Conservation (phyloP, 768 basidiomycete genomes). For the Lyophyllum shimeji region DNA sequence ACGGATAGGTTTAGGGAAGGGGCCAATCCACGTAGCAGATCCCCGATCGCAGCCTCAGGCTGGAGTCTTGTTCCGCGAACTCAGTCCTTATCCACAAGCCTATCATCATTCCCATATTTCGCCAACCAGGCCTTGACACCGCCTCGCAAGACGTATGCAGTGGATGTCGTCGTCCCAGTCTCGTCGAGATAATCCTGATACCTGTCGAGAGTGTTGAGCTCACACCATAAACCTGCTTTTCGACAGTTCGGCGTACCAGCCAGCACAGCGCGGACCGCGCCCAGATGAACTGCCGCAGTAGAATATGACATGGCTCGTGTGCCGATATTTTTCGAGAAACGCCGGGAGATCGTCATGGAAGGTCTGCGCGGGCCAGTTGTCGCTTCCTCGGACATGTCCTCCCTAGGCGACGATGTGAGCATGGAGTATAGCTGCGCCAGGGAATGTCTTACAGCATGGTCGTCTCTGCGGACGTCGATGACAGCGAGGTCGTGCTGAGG, state of each 20-base stretch:
- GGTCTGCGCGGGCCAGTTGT: constrained; percentile 47
- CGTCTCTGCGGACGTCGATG: constrained; percentile 50
- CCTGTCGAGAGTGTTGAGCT: constrained; percentile 27
- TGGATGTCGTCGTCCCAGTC: constrained; percentile 28
- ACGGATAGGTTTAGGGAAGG: too few species aligned
- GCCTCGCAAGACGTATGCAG: constrained; percentile 41
- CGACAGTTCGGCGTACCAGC: constrained; percentile 39
- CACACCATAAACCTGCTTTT: too few species aligned
- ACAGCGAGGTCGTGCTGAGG: constrained; percentile 33
- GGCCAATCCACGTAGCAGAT: too few species aligned
- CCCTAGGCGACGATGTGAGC: constrained; percentile 33
- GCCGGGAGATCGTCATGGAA: constrained; percentile 44
- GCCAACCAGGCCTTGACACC: constrained; percentile 42
- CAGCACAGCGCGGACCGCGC: constrained; percentile 53
- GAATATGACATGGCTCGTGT: constrained; percentile 46
- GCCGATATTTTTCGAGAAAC: constrained; percentile 41
- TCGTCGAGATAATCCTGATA: constrained; percentile 48
- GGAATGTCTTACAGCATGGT: constrained; percentile 40
- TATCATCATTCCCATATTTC: constrained; percentile 29
- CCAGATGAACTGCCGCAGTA: constrained; percentile 54
- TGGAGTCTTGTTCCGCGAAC: too few species aligned
- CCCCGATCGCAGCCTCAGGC: too few species aligned
- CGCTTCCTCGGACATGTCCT: constrained; percentile 52
- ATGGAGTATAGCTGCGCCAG: neutral
- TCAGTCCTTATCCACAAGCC: constrained; percentile 24